Evolutionary conservation across 1,139 yeast genomes (phyloP), one percentile per base, ranked within the genome.

Genomic region (Suhomyces bribrorum): DNA sequence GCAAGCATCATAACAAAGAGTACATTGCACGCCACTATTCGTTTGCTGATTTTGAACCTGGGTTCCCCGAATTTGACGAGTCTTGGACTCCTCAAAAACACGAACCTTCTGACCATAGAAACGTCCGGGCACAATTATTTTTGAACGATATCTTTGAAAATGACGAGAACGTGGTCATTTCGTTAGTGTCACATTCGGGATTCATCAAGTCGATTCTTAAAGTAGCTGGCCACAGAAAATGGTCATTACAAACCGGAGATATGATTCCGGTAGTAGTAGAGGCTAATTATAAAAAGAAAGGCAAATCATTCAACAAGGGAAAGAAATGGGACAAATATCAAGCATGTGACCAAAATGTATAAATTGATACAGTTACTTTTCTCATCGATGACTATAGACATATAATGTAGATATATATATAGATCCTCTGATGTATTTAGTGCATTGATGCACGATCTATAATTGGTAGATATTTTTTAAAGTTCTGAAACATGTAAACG

Each of bases 161-260:
- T 35, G 66, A 64, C 36, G 40, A 47, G n/a, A 54, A 48, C 31
- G 44, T 46, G 4, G 54, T 62, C 8, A 55, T 67, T 14, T 66
- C 71, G 14, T 37, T 66, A 9, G 68, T 69, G 5, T 44, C 66
- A 2, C 74, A 69, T 44, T 54, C 64, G 1, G 73, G 71, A 7
- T 42, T 64, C 8, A 63, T 67, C 26, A 49, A 49, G 37, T 58
- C 69, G 2, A 37, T 66, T 18, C 53, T 68, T 40, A 49, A 54
- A 24, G 61, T 58, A 3, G 43, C 61, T 2, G 48, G 54, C 14
- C 73, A 68, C 44, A 44, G 63, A 15, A 44, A 38, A 18, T 44
- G 47, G 47, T 23, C 17, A 25, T 32, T 46, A 32, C 13, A 24
- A 2, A 50, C 57, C 1, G 57, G 56, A 3, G 45, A 50, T 25